Base-by-base conservation (phyloP, 108 stramenopile species). In the Cafeteria roenbergensis region DNA sequence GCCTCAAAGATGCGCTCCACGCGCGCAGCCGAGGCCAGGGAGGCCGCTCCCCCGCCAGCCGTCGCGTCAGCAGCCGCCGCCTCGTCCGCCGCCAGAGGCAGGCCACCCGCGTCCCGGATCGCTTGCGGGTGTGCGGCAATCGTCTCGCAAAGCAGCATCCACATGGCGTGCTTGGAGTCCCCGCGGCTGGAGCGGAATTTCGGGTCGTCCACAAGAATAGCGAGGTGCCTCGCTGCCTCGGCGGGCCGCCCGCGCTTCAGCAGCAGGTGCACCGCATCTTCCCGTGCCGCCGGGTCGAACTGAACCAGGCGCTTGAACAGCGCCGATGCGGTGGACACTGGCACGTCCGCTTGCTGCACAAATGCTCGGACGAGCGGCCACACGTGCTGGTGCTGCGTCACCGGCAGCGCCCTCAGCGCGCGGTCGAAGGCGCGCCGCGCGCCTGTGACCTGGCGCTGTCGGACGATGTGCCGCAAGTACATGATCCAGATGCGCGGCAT, bases 101-200 rank as follows among this genome's bases (percentile, higher is more conserved):
- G n/a, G n/a, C n/a, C 37, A 24, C 72, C 55, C n/a, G 74, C 67
- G 50, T 70, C 55, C 35, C 65, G 66, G 1, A 83, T 75, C 57
- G 91, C 88, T 42, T 68, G 76, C 1, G 97, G 93, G 79, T 95
- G 90, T 25, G 71, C 74, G 14, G 85, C 84, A 62, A 90, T 89
- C 36, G 93, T 68, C 57, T 91, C 84, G 27, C 90, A 90, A 65
- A 99, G 85, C 27, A 78, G 72, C 77, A 93, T 82, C 97, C 97
- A 99, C 68, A 94, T 55, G 34, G 91, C 87, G 72, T 94, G 88
- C 35, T 82, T 59, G n/a, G 88, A 80, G 32, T 75, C 73, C 20
- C 87, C 87, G 59, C 63, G 62, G 1, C 82, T 74, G 36, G 79
- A 81, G 25, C 84, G 32, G 62, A 80, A 93, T 1, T 55, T 69